Percentiles rank a stretch among this genome's conserved stretches.
Conservation (phyloP, 2,329 filamentous ascomycete genomes). For the Colletotrichum eremochloae region DNA sequence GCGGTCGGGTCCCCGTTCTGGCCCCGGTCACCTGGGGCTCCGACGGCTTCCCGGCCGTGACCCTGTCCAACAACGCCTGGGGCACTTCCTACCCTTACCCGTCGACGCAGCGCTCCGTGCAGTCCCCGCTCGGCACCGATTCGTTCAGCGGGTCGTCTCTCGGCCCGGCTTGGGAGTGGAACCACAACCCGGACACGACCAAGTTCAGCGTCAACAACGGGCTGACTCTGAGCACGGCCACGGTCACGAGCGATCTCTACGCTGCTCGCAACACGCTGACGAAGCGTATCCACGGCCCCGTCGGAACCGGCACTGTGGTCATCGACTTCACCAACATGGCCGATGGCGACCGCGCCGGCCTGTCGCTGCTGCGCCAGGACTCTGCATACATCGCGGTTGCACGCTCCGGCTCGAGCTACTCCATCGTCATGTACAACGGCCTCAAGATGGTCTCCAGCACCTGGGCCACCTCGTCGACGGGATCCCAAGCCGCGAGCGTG, state of each 20-base stretch:
- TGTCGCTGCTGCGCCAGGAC: constrained; percentile 63
- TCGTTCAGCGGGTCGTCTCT: constrained; percentile 52
- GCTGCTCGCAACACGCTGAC: constrained; percentile 59
- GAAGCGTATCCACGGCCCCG: constrained; percentile 60
- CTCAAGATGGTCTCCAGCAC: constrained; percentile 3
- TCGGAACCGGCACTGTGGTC: constrained; percentile 59
- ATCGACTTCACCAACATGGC: constrained; percentile 61
- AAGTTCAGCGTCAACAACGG: constrained; percentile 51
- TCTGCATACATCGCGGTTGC: constrained; percentile 64
- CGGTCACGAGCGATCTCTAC: constrained; percentile 63
- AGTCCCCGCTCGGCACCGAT: constrained; percentile 27
- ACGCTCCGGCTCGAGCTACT: constrained; percentile 49
- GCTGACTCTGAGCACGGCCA: constrained; percentile 60
- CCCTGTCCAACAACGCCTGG: constrained; percentile 60
- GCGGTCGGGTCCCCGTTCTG: constrained; percentile 66
- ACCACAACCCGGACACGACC: constrained; percentile 69
- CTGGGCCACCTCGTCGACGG: constrained; percentile 10
- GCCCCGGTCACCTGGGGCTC: constrained; percentile 64
- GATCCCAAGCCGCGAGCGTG: background rate
- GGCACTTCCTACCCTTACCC: constrained; percentile 56
- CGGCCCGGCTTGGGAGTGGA: constrained; percentile 68
- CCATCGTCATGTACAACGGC: constrained; percentile 42
- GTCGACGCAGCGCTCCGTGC: constrained; percentile 36
- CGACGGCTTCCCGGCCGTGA: constrained; percentile 59
- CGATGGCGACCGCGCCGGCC: constrained; percentile 63